Percentiles rank a stretch among this genome's conserved stretches.
phyloP scores from a whole-genome alignment of 1,284 basidiomycete genomes.

The Ustilago curta region DNA sequence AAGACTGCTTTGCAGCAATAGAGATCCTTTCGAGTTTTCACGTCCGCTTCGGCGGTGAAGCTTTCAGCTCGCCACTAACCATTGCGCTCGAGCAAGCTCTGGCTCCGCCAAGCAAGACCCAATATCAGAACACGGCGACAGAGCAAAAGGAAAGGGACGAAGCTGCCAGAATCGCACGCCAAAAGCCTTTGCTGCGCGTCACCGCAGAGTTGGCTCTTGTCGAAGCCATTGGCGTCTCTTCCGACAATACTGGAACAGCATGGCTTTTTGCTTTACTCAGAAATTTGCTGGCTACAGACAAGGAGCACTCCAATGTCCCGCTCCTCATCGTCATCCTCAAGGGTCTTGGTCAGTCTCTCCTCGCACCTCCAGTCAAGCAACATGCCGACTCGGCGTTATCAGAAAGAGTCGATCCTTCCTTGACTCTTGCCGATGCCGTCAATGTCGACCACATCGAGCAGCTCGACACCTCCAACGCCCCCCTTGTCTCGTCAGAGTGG shows the following conservation, averaged over 20 bases:
- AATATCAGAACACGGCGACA: slow-evolving; percentile 73
- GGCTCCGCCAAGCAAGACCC: slow-evolving; percentile 71
- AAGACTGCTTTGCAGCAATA: slow-evolving; percentile 85
- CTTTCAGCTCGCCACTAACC: slow-evolving; percentile 81
- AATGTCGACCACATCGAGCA: slow-evolving; percentile 18
- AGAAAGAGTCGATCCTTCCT: slow-evolving; percentile 4
- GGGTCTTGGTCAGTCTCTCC: slow-evolving; percentile 81
- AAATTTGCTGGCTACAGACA: slow-evolving; percentile 82
- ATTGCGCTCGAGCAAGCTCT: slow-evolving; percentile 78
- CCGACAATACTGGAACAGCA: slow-evolving; percentile 70
- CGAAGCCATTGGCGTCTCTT: slow-evolving; percentile 72
- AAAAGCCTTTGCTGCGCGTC: slow-evolving; percentile 86
- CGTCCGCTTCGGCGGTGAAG: slow-evolving; percentile 79
- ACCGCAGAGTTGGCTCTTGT: slow-evolving; percentile 90
- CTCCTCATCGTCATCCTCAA: slow-evolving; percentile 86
- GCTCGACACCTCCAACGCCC: slow-evolving; percentile 55
- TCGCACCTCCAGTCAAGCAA: slow-evolving; percentile 67
- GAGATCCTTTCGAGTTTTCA: slow-evolving; percentile 90
- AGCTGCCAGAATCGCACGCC: slow-evolving; percentile 79
- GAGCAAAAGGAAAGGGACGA: slow-evolving; percentile 97
- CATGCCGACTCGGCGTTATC: slow-evolving; percentile 14
- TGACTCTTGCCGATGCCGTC: slow-evolving; percentile 31
- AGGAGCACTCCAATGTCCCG: slow-evolving; percentile 84
- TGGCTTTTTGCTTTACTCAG: slow-evolving; percentile 73
- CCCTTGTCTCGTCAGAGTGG: slow-evolving; percentile 80